Percentiles rank a stretch among this genome's conserved stretches.
Conservation (phyloP, 306 rosid genomes). For the Trifolium subterraneum region DNA sequence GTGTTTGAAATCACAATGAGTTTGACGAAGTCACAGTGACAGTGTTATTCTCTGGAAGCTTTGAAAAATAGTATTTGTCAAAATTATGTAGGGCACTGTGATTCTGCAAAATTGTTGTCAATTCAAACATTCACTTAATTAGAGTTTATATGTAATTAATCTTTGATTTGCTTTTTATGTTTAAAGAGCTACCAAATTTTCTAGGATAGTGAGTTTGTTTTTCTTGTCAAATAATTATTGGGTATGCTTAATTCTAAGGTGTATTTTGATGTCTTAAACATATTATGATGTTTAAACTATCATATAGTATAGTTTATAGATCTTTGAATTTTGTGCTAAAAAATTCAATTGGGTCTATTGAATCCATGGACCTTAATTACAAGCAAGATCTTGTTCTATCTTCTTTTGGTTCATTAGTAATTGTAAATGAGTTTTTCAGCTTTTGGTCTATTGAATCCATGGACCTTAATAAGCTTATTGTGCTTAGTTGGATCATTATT, state of each 20-base stretch:
- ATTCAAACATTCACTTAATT: neutral
- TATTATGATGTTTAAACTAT: conserved; percentile 5
- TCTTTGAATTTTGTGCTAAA: conserved; percentile 24
- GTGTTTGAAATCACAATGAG: neutral
- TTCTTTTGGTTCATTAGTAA: neutral
- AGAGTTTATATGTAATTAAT: conserved; percentile 39
- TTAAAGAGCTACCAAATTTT: conserved; percentile 34
- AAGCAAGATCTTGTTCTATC: conserved; percentile 28
- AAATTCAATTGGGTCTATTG: conserved; percentile 12
- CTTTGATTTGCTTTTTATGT: conserved; percentile 19
- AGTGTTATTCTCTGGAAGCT: neutral
- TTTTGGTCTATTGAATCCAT: no score
- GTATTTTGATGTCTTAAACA: conserved; percentile 32
- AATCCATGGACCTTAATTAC: conserved; percentile 29
- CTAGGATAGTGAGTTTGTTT: conserved; percentile 31
- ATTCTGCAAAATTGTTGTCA: neutral
- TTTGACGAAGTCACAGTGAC: neutral
- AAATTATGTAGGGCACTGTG: neutral
- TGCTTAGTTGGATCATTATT: neutral
- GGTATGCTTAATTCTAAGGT: conserved; percentile 15
- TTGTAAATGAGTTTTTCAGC: neutral
- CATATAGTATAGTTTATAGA: conserved; percentile 9
- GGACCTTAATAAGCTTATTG: no score
- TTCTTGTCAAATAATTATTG: conserved; percentile 37
- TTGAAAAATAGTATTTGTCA: neutral